Evolutionary conservation across 2,329 filamentous ascomycete species (phyloP).

Genomic region (Colletotrichum scovillei): DNA sequence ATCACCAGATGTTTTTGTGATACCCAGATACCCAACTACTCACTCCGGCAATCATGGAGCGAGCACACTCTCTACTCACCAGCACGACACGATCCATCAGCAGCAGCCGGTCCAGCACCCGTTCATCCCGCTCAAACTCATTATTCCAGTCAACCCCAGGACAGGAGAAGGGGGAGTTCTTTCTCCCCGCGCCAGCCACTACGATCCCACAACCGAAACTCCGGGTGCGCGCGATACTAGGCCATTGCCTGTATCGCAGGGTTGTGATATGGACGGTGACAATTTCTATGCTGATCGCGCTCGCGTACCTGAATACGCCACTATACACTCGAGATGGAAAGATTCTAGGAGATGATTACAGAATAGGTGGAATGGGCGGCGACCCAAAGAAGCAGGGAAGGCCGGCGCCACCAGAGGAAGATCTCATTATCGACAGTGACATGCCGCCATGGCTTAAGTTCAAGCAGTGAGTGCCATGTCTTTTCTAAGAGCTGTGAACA

Average conservation of each 20-base stretch:
- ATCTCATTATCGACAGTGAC: slow-evolving; percentile 41
- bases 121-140: slow-evolving; percentile 37
- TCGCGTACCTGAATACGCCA: slow-evolving; percentile 52
- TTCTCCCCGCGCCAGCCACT: slow-evolving; percentile 31
- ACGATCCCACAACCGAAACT: slow-evolving; percentile 45
- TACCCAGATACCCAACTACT: slow-evolving; percentile 32
- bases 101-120: slow-evolving; percentile 34
- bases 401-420: slow-evolving; percentile 52
- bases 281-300: slow-evolving; percentile 52
- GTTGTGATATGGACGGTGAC: slow-evolving; percentile 62
- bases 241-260: slow-evolving; percentile 64
- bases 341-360: slow-evolving; percentile 37
- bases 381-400: slow-evolving; percentile 31
- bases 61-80: slow-evolving; percentile 36
- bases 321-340: slow-evolving; percentile 38
- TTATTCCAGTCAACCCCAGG: slow-evolving; percentile 17
- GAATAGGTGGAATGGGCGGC: slow-evolving; percentile 24
- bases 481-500: not conserved
- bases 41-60: slow-evolving; percentile 35
- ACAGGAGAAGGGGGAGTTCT: slow-evolving; percentile 34
- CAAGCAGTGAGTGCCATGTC: slow-evolving; percentile 51
- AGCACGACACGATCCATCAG: slow-evolving; percentile 35
- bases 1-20: slow-evolving; percentile 35
- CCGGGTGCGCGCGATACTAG: slow-evolving; percentile 57
- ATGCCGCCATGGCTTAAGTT: slow-evolving; percentile 54